Evolutionary conservation across 345 rosid genomes (phyloP).

Genomic region (Sonneratia caseolaris): DNA sequence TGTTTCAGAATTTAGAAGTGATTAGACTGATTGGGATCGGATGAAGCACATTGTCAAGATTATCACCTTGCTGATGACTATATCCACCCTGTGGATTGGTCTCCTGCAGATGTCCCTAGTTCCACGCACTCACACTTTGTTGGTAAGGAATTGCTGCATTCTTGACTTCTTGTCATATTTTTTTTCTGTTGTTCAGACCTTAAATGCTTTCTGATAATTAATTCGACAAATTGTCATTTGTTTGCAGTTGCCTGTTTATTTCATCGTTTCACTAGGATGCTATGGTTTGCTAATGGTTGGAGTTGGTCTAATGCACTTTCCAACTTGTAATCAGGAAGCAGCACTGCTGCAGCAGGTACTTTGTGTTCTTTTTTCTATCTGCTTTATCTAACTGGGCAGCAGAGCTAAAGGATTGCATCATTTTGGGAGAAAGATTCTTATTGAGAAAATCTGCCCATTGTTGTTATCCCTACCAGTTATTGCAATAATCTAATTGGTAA

Average conservation of each 20-base stretch:
- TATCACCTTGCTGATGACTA: constrained; percentile 21
- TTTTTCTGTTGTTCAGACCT: not conserved
- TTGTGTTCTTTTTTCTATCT: not conserved
- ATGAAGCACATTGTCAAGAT: constrained; percentile 52
- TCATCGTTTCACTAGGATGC: constrained; percentile 33
- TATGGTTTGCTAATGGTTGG: constrained; percentile 46
- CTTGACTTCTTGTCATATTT: not conserved
- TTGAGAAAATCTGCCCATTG: not conserved
- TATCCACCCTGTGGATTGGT: constrained; percentile 37
- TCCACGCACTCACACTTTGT: constrained; percentile 36
- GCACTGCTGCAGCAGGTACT: constrained; percentile 34
- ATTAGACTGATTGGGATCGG: constrained; percentile 2
- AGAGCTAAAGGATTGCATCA: not conserved
- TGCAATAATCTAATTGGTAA: not conserved
- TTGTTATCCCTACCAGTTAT: not conserved
- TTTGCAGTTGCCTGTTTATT: constrained; percentile 32
- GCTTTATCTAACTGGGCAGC: not conserved
- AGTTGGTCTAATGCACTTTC: constrained; percentile 34
- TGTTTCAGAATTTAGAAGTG: not conserved
- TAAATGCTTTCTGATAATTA: not conserved
- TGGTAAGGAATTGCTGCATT: constrained; percentile 24
- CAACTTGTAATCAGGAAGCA: constrained; percentile 42
- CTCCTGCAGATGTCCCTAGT: constrained; percentile 38
- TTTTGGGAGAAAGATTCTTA: not conserved
- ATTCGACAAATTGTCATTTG: not conserved